Percentiles rank a stretch among this genome's conserved stretches.
These are phyloP conservation scores for Bryum argenteum DNA, from an alignment of 225 moss, liverwort and hornwort species.

Conservation along the genomic window DNA sequence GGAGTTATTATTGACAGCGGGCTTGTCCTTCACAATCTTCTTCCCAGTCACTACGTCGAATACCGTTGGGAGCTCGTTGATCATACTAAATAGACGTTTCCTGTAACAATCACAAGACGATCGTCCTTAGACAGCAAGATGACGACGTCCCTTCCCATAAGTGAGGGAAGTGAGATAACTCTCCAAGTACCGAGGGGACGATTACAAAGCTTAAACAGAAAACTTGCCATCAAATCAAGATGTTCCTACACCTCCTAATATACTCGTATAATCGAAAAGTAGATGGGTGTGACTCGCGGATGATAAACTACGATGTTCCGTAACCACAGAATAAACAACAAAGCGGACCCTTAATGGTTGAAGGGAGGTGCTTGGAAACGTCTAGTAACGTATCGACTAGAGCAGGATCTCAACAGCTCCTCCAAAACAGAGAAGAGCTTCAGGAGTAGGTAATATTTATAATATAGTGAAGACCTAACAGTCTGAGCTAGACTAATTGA, in stretches of 20 bases:
- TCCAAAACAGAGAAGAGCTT: neutral
- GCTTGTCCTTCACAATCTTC: constrained; percentile 46
- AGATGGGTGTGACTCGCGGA: neutral
- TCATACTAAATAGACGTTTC: constrained; percentile 52
- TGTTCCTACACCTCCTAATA: neutral
- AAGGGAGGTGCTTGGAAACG: neutral
- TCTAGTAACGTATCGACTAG: neutral
- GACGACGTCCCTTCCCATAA: constrained; percentile 1
- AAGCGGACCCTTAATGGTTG: too few relatives aligned
- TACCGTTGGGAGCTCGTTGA: constrained; percentile 52
- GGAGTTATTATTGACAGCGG: constrained; percentile 28
- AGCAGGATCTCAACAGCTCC: constrained; percentile 6
- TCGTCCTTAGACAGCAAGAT: constrained; percentile 18
- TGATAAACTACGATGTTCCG: neutral
- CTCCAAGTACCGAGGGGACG: constrained; percentile 1
- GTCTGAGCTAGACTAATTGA: neutral
- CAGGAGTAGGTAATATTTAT: neutral
- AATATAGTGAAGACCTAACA: neutral
- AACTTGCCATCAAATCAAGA: neutral
- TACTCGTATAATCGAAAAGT: neutral
- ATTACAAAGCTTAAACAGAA: constrained; percentile 10
- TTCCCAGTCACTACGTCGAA: constrained; percentile 53
- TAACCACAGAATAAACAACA: neutral
- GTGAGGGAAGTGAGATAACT: constrained; percentile 1
- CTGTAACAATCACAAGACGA: constrained; percentile 21